Percentiles rank a stretch among this genome's conserved stretches.
Evolutionary conservation across 2,329 filamentous ascomycete genomes (phyloP).

Genomic region (Ampelomyces quisqualis): DNA sequence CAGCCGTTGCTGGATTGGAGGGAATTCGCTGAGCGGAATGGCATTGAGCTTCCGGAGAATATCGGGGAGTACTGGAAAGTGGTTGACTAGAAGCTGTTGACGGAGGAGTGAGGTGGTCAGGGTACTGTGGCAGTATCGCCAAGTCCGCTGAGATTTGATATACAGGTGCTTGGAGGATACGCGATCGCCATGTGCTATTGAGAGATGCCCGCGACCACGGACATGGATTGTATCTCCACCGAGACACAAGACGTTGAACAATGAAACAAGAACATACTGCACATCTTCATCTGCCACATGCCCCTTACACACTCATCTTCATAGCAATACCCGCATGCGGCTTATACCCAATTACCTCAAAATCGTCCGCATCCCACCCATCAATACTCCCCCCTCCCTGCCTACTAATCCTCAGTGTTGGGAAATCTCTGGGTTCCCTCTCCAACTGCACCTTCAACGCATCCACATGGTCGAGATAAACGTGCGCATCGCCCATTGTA

Average conservation of each 20-base stretch:
- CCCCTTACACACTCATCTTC: constrained; percentile 97
- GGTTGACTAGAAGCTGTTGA: neutral
- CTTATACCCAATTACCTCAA: constrained; percentile 82
- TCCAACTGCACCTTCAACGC: constrained; percentile 78
- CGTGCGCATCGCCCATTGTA: constrained; percentile 97
- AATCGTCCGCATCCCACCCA: constrained; percentile 85
- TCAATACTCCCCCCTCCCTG: constrained; percentile 76
- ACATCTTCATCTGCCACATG: neutral
- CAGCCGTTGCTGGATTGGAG: constrained; percentile 25
- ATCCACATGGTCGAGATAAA: constrained; percentile 90
- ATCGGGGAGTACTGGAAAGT: constrained; percentile 4
- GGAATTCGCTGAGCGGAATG: constrained; percentile 24
- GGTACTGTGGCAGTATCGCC: neutral
- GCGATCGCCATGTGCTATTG: no score
- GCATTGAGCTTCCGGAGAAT: constrained; percentile 3
- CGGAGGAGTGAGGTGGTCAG: neutral
- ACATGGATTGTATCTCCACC: no score
- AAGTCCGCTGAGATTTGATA: neutral
- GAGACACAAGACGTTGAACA: no score
- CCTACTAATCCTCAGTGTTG: constrained; percentile 70
- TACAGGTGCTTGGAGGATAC: no score
- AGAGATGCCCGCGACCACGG: no score
- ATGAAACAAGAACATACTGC: neutral
- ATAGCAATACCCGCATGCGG: constrained; percentile 91
- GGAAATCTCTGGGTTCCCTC: constrained; percentile 79